Evolutionary conservation across 2,329 filamentous ascomycete genomes (phyloP).

Genomic region (Cercospora nicotianae): DNA sequence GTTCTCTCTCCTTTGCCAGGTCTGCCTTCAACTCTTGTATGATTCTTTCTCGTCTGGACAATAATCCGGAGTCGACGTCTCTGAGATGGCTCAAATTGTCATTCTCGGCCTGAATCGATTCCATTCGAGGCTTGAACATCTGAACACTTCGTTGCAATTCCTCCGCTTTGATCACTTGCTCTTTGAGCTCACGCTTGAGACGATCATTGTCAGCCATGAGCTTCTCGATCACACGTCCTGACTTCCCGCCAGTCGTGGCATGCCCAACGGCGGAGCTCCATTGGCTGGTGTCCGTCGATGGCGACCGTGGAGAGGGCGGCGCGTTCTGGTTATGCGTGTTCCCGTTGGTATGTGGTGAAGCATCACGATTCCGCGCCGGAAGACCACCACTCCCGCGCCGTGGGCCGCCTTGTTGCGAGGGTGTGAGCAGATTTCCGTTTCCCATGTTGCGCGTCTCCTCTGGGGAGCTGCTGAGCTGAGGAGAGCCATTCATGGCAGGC

Average conservation of each 20-base stretch:
- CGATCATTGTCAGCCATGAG: conserved; percentile 79
- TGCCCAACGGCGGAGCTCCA: conserved; percentile 71
- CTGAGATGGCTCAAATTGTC: conserved; percentile 69
- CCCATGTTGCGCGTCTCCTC: conserved; percentile 5
- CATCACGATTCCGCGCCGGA: conserved; percentile 13
- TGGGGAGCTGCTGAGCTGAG: conserved; percentile 14
- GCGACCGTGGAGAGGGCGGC: conserved; percentile 22
- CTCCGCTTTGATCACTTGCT: conserved; percentile 55
- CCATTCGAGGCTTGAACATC: conserved; percentile 70
- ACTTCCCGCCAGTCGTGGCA: conserved; percentile 63
- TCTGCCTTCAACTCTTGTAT: conserved; percentile 66
- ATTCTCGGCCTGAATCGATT: conserved; percentile 66
- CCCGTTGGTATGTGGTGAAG: conserved; percentile 19
- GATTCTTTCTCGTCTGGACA: conserved; percentile 72
- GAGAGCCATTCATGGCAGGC: conserved; percentile 23
- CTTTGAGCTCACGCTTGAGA: conserved; percentile 64
- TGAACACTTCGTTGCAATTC: conserved; percentile 69
- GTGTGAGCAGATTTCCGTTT: conserved; percentile 21
- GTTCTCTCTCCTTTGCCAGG: conserved; percentile 64
- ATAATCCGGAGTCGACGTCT: conserved; percentile 68
- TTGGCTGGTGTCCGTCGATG: conserved; percentile 25
- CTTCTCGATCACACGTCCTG: conserved; percentile 75
- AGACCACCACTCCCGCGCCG: conserved; percentile 18
- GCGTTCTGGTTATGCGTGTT: conserved; percentile 10
- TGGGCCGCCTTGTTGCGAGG: conserved; percentile 22